Conservation (phyloP, 768 basidiomycete genomes). For the Megacollybia marginata region DNA sequence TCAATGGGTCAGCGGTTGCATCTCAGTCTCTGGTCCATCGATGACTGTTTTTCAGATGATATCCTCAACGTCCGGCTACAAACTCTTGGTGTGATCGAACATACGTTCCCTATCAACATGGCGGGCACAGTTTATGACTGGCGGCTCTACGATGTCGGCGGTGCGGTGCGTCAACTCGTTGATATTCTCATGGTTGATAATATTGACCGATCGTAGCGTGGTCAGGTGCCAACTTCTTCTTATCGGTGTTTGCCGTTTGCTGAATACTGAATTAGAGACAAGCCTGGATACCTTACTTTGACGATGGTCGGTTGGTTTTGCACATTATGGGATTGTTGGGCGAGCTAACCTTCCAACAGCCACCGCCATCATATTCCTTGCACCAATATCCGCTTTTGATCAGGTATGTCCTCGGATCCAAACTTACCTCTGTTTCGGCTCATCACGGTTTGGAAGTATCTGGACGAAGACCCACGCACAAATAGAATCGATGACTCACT, state of each 20-base stretch:
- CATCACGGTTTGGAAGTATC: slow-evolving; percentile 40
- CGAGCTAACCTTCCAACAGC: slow-evolving; percentile 31
- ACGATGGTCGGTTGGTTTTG: slow-evolving; percentile 52
- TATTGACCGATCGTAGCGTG: slow-evolving; percentile 32
- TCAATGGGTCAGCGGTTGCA: slow-evolving; percentile 41
- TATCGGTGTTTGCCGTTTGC: no score
- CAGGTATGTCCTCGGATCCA: slow-evolving; percentile 39
- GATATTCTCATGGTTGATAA: slow-evolving; percentile 2
- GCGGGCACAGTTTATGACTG: slow-evolving; percentile 61
- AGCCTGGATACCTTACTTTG: slow-evolving; percentile 81
- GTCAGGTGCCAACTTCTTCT: slow-evolving; percentile 40
- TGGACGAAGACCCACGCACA: slow-evolving; percentile 73
- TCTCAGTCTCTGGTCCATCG: slow-evolving; percentile 1
- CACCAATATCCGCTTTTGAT: slow-evolving; percentile 83
- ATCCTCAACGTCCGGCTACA: slow-evolving; percentile 74
- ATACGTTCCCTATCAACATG: slow-evolving; percentile 61
- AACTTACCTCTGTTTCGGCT: background rate
- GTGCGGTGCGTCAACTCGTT: slow-evolving; percentile 47
- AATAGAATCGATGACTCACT: slow-evolving; percentile 81
- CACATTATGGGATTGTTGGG: slow-evolving; percentile 4
- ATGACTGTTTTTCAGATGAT: slow-evolving; percentile 42
- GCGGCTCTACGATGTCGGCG: slow-evolving; percentile 81
- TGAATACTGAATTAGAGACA: slow-evolving; percentile 49
- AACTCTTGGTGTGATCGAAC: slow-evolving; percentile 74
- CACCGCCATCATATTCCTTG: slow-evolving; percentile 80